Evolutionary conservation across 73 alveolate species (phyloP).

Genomic region (Uronychia binucleata): DNA sequence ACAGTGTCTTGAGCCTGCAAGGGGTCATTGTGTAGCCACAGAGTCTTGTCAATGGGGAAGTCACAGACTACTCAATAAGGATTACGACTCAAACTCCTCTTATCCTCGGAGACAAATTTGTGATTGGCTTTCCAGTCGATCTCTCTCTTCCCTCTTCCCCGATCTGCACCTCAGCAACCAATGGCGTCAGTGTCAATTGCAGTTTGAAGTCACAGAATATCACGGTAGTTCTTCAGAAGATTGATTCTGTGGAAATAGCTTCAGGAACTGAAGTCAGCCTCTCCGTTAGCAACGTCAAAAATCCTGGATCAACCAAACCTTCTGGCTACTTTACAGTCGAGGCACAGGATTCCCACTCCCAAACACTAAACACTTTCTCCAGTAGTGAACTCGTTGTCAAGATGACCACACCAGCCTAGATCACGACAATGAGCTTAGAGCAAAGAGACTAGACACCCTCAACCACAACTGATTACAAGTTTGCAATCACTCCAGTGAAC

Average conservation of each 20-base stretch:
- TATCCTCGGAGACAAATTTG: not conserved
- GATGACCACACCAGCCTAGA: not conserved
- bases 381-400: not conserved
- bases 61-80: not conserved
- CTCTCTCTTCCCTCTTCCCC: not conserved
- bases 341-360: not conserved
- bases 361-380: not conserved
- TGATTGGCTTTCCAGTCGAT: not conserved
- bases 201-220: no score
- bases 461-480: not conserved
- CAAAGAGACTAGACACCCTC: not conserved
- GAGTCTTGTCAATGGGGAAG: not conserved
- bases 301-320: not conserved
- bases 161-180: not conserved
- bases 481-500: not conserved
- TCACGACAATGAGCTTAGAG: not conserved
- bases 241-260: not conserved
- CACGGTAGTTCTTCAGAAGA: not conserved
- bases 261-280: not conserved
- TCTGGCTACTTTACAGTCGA: not conserved
- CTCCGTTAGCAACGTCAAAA: not conserved
- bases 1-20: not conserved
- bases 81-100: not conserved
- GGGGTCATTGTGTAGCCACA: not conserved
- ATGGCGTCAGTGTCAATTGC: not conserved